A percentile compares a stretch with the other conserved stretches of the same genome.
Evolutionary conservation across 106 monocot species (phyloP).

Genomic region (Dioscorea zingiberensis): DNA sequence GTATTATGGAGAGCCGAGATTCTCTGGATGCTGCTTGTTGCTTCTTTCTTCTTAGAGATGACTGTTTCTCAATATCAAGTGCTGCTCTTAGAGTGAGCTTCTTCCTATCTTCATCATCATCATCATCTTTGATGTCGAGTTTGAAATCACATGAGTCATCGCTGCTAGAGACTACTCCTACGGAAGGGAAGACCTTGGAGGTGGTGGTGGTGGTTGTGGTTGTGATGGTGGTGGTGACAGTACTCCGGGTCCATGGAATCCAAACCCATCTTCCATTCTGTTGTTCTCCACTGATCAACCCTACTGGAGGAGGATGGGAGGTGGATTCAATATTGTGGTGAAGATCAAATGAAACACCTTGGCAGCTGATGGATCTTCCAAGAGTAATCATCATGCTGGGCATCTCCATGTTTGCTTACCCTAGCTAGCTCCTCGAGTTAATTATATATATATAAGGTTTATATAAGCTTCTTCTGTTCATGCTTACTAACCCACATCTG

Average conservation of each 20-base stretch:
- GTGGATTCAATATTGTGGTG: not conserved
- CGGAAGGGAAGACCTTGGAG: conserved; percentile 12
- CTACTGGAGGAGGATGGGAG: not conserved
- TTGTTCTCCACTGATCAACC: not conserved
- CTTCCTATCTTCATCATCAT: conserved; percentile 6
- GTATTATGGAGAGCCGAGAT: conserved; percentile 36
- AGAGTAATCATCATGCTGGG: too few relatives aligned
- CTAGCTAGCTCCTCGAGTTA: too few relatives aligned
- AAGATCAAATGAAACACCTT: conserved; percentile 32
- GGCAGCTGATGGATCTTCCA: conserved; percentile 30
- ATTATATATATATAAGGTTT: too few relatives aligned
- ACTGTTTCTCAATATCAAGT: not conserved
- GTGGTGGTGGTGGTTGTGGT: not conserved
- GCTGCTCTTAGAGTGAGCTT: not conserved
- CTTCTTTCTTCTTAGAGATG: not conserved
- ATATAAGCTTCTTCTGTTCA: too few relatives aligned
- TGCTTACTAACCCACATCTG: too few relatives aligned
- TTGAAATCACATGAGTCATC: conserved; percentile 46
- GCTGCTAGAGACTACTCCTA: conserved; percentile 16
- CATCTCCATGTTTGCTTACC: too few relatives aligned
- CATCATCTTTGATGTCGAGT: conserved; percentile 1
- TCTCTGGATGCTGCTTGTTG: not conserved
- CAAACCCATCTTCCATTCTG: conserved; percentile 17
- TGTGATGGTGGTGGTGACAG: too few relatives aligned
- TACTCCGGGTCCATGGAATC: conserved; percentile 18